Base-by-base conservation (phyloP, 2,329 filamentous ascomycete species). In the Gnomoniopsis smithogilvyi region DNA sequence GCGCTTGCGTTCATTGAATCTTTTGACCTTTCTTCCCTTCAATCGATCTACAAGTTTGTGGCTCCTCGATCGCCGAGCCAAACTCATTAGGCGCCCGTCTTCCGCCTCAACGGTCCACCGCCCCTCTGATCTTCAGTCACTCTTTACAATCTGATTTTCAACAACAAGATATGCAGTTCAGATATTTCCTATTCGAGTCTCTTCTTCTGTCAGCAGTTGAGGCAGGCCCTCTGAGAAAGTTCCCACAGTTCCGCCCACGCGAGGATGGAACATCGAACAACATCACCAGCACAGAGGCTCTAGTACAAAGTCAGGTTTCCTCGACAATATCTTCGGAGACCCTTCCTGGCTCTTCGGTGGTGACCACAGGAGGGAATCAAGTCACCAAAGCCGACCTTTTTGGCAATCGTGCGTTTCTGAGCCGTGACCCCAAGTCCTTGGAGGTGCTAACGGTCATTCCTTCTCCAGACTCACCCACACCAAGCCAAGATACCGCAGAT, bases 221-320 rank as follows among this genome's bases (percentile, higher is more conserved):
- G 61, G 61, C 61, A 50, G 61, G 61, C 58, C 61, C 61, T 63
- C 61, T 63, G 21, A 63, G 49, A 21, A 48, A 43, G 21, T 43
- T 36, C 12, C 45, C 59, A 21, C 48, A 30, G 2, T 51, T 53
- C 12, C 33, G 58, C 17, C 47, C 51, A 7, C 51, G 52, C n/a
- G 34, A 51, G 54, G 48, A 51, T 26, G 58, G 53, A 17, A 10
- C 36, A 45, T 50, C 3, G 22, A 36, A 58, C 21, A 54, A 26
- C 48, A 60, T 52, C 45, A 43, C 56, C 30, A 59, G 43, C 24
- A 22, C 48, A 12, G 48, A 43, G 19, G 30, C 58, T 8, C 46
- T 45, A 21, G 61, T 54, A 33, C 62, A 56, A 36, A 52, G 43
- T 26, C 61, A 56, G 7, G 61, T 60, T 7, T 49, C 61, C 1